These are phyloP conservation scores for Calocera viscosa DNA, from an alignment of 768 basidiomycete genomes.

Conservation along the genomic window DNA sequence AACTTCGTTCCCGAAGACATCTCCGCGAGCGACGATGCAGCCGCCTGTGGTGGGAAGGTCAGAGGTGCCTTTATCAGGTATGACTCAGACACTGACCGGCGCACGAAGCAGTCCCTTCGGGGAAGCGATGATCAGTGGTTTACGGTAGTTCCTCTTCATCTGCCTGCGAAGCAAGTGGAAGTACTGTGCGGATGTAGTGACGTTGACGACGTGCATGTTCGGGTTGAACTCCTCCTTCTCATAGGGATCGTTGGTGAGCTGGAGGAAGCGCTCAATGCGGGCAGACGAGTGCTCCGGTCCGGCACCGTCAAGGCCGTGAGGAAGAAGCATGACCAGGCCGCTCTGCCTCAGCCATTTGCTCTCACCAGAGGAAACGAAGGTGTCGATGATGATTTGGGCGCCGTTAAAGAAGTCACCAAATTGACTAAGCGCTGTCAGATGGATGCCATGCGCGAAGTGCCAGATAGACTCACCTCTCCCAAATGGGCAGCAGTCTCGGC, in stretches of 20 bases:
- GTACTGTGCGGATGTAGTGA: conserved; percentile 82
- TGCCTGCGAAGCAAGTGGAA: conserved; percentile 88
- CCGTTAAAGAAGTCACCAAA: conserved; percentile 94
- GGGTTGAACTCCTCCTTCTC: conserved; percentile 35
- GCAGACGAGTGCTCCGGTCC: conserved; percentile 89
- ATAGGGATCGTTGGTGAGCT: conserved; percentile 70
- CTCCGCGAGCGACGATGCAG: conserved; percentile 54
- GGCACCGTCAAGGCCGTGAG: conserved; percentile 84
- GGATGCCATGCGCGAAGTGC: background rate
- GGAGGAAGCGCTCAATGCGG: conserved; percentile 80
- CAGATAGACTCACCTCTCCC: conserved; percentile 54
- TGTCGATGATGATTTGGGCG: conserved; percentile 81
- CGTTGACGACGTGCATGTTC: conserved; percentile 76
- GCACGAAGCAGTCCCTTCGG: conserved; percentile 75
- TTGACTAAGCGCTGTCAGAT: conserved; percentile 25
- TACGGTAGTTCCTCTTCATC: conserved; percentile 70
- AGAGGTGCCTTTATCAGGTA: background rate
- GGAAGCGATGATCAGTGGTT: conserved; percentile 70
- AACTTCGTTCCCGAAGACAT: conserved; percentile 49
- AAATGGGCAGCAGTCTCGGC: conserved; percentile 68
- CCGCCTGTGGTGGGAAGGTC: conserved; percentile 39
- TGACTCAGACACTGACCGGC: conserved; percentile 37
- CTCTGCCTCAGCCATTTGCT: conserved; percentile 92
- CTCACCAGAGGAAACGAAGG: conserved; percentile 72
- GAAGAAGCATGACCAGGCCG: conserved; percentile 70